A percentile compares a stretch with the other conserved stretches of the same genome.
Conservation (phyloP, 768 basidiomycete species). For the Trametes villosa region DNA sequence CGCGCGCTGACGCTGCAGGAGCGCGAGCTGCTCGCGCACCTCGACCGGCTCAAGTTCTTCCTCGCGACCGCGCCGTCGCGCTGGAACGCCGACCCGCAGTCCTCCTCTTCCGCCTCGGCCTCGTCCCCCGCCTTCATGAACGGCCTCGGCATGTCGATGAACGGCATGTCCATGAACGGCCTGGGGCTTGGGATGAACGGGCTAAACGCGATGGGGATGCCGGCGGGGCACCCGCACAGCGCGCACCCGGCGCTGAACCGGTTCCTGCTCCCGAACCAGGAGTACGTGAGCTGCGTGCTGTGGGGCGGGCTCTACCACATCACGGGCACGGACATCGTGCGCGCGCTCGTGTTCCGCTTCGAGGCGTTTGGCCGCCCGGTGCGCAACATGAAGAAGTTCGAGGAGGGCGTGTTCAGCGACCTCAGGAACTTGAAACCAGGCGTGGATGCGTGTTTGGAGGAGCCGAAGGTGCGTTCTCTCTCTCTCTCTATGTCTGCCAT, state of each 20-base stretch:
- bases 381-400: constrained; percentile 93
- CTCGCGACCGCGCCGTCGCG: constrained; percentile 82
- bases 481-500: neutral
- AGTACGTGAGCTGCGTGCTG: constrained; percentile 87
- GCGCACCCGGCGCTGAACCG: constrained; percentile 82
- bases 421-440: constrained; percentile 94
- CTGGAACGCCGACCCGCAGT: constrained; percentile 57
- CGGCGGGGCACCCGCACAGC: constrained; percentile 49
- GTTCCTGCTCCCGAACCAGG: constrained; percentile 85
- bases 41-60: constrained; percentile 88
- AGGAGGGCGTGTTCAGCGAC: constrained; percentile 95
- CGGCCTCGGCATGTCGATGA: neutral
- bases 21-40: constrained; percentile 70
- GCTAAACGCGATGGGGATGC: constrained; percentile 12
- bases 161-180: too few species aligned
- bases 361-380: constrained; percentile 93
- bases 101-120: too few species aligned
- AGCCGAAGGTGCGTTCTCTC: constrained; percentile 74
- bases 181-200: too few species aligned
- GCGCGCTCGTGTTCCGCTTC: constrained; percentile 92
- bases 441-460: constrained; percentile 88
- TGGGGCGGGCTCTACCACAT: constrained; percentile 94
- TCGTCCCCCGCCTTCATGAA: neutral
- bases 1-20: constrained; percentile 67
- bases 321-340: constrained; percentile 96